Conservation (phyloP, 192 early-diverging fungal genomes). For the Coemansia sp. region DNA sequence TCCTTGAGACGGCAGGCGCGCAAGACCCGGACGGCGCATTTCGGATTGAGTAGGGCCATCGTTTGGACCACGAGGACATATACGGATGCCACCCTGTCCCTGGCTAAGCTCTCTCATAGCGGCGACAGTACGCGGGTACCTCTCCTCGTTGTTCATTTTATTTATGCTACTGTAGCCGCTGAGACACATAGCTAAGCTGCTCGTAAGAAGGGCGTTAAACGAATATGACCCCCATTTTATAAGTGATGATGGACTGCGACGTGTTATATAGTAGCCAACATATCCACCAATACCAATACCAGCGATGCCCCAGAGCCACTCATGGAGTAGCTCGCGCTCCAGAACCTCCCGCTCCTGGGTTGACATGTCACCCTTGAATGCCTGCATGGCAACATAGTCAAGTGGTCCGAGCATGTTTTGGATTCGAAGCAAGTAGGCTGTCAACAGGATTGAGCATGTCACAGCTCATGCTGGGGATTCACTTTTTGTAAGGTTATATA, state of each 20-base stretch:
- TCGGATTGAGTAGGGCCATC: conserved; percentile 3
- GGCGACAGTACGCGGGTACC: conserved; percentile 37
- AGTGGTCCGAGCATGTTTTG: conserved; percentile 24
- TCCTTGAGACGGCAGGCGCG: conserved; percentile 19
- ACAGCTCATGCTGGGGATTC: too few relatives aligned
- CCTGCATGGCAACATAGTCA: conserved; percentile 11
- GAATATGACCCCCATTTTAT: conserved; percentile 12
- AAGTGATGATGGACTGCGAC: conserved; percentile 11
- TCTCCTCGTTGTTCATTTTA: conserved; percentile 21
- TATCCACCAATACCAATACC: conserved; percentile 22
- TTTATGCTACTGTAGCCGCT: conserved; percentile 9
- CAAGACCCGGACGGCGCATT: conserved; percentile 12
- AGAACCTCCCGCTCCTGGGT: conserved; percentile 23
- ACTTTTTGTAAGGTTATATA: too few relatives aligned
- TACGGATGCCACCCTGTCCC: conserved; percentile 19
- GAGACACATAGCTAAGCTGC: background rate
- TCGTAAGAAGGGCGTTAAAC: conserved; percentile 18
- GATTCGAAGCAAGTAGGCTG: too few relatives aligned
- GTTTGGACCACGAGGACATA: conserved; percentile 22
- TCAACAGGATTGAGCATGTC: background rate
- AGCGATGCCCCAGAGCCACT: background rate
- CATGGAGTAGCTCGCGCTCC: conserved; percentile 4
- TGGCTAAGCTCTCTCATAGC: conserved; percentile 26
- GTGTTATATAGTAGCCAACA: conserved; percentile 23
- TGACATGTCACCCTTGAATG: conserved; percentile 22